Base-by-base conservation (phyloP, 2,329 filamentous ascomycete genomes). In the Fusarium guadeloupense region DNA sequence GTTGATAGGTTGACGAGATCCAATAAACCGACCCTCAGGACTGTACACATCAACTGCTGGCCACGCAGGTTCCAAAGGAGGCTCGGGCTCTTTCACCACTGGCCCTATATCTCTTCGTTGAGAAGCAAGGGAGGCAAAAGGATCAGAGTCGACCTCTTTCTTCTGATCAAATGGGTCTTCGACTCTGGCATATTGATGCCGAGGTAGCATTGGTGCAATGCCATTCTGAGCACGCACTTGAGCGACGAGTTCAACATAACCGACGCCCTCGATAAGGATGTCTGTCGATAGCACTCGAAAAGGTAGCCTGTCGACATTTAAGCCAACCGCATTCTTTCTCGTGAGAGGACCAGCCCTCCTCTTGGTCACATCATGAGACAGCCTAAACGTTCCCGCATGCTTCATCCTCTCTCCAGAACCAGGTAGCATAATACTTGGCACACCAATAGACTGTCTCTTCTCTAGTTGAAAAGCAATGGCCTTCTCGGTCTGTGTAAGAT, bases 191-290 rank as follows among this genome's bases (percentile, higher is more conserved):
- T 47, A 48, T 26, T 33, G 54, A 7, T 41, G 39, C 20, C 42
- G 53, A 26, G 52, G 25, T 20, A 62, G 23, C 25, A 31, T 19
- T 10, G 52, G 62, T 8, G 56, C 42, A 30, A 74, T 60, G 20
- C 71, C 39, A 54, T 82, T 78, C 70, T 76, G 83, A 14, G 81
- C 85, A 44, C 94, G 86, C 9, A 96, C 86, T 76, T 99, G 94
- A 4, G 89, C 89, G 1, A 88, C 88, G 34, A 99, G 75, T 76
- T 99, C 95, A 3, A 99, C 84, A 91, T 96, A 99, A 8, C 95
- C 95, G 21, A 93, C 89, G 3, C 95, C 93, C 74, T 98, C 94
- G 43, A 99, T 87, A 13, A 99, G 79, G 20, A 99, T 87, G 71
- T 99, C 96, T 1, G 89, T 84, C 9, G 89, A 87, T 57, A 95